phyloP scores from a whole-genome alignment of 352 stramenopile genomes.

The Phytophthora quininea region DNA sequence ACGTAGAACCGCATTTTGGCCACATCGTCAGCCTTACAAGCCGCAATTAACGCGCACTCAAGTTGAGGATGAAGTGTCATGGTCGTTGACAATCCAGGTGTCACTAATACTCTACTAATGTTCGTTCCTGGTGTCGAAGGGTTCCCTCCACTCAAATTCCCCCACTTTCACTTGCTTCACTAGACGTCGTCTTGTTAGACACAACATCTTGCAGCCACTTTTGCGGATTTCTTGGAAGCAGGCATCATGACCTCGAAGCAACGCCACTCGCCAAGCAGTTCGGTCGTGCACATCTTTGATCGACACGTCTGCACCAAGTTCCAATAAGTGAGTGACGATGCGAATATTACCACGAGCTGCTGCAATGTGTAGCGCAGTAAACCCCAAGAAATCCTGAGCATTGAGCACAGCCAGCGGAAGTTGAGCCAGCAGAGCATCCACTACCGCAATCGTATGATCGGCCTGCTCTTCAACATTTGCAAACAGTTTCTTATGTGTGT shows the following conservation, averaged over 20 bases:
- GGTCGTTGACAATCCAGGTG: background rate
- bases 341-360: conserved; percentile 49
- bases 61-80: conserved; percentile 47
- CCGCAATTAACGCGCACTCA: conserved; percentile 31
- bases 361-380: conserved; percentile 64
- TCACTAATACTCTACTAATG: conserved; percentile 3
- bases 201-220: conserved; percentile 60
- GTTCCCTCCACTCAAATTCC: conserved; percentile 9
- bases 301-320: conserved; percentile 53
- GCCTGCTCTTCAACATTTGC: conserved; percentile 16
- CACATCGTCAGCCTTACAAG: conserved; percentile 30
- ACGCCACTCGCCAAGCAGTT: conserved; percentile 65
- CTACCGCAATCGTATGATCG: conserved; percentile 36
- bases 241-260: conserved; percentile 53
- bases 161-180: conserved; percentile 4
- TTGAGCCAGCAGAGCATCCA: conserved; percentile 44
- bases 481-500: conserved; percentile 9
- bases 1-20: conserved; percentile 39
- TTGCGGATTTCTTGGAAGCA: conserved; percentile 72
- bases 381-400: conserved; percentile 59
- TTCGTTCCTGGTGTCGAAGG: background rate
- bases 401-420: conserved; percentile 39
- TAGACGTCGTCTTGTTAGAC: conserved; percentile 10
- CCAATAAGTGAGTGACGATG: conserved; percentile 46
- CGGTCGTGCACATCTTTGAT: conserved; percentile 48